Evolutionary conservation across 164 flowering plant genomes (phyloP).

Genomic region (Vitis vinifera): ASM3070453v1 NC_081815.1:8556001-8556500

Average conservation of each 20-base stretch:
- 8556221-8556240: constrained; percentile 26
- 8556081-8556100: constrained; percentile 65
- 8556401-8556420: no score
- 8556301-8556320: no score
- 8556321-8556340: no score
- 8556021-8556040: constrained; percentile 35
- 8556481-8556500: no score
- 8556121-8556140: constrained; percentile 69
- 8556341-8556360: no score
- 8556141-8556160: constrained; percentile 59
- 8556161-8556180: constrained; percentile 39
- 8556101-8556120: constrained; percentile 48
- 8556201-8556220: constrained; percentile 21
- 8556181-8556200: constrained; percentile 38
- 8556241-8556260: neutral
- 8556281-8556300: neutral
- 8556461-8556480: no score
- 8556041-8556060: constrained; percentile 31
- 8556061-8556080: constrained; percentile 56
- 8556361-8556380: no score
- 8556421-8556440: no score
- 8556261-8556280: no score
- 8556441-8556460: no score
- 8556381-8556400: no score
- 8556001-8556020: constrained; percentile 56